These are phyloP conservation scores for Allium cepa DNA, from an alignment of 106 monocot species.

Conservation along the genomic window DNA sequence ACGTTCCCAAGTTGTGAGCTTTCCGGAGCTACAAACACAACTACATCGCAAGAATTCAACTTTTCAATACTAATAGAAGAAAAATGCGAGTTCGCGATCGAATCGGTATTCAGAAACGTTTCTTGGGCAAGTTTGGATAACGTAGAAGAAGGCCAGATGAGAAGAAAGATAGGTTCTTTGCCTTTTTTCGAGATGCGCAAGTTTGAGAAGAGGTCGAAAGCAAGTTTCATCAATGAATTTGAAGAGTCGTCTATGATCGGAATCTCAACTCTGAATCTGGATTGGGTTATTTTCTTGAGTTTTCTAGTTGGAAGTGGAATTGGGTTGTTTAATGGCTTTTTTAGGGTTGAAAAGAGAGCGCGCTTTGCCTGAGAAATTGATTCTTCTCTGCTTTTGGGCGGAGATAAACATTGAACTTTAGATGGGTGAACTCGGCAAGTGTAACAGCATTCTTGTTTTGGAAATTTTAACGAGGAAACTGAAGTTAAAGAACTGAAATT, in stretches of 20 bases:
- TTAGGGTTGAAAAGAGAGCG: conserved; percentile 59
- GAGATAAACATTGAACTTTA: background rate
- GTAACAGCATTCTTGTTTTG: no score
- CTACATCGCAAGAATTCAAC: conserved; percentile 45
- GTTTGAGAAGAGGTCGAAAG: conserved; percentile 54
- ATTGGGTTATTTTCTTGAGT: conserved; percentile 69
- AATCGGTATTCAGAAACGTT: conserved; percentile 15
- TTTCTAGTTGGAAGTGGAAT: conserved; percentile 42
- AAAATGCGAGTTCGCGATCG: conserved; percentile 30
- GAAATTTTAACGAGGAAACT: no score
- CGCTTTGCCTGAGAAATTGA: conserved; percentile 77
- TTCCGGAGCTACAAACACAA: conserved; percentile 52
- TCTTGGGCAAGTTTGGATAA: conserved; percentile 14
- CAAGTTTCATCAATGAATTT: conserved; percentile 46
- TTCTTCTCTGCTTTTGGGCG: conserved; percentile 72
- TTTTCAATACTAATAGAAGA: conserved; percentile 9
- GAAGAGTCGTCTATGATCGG: conserved; percentile 80
- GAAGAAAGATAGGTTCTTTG: conserved; percentile 25
- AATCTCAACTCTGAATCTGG: conserved; percentile 72
- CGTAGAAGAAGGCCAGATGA: conserved; percentile 53
- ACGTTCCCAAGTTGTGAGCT: conserved; percentile 38
- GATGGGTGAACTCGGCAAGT: no score
- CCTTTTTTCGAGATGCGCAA: conserved; percentile 47
- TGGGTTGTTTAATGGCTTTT: conserved; percentile 73
- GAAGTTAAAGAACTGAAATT: no score